Percentiles rank a stretch among this genome's conserved stretches.
phyloP scores from a whole-genome alignment of 2,329 filamentous ascomycete species.

The Amesomyces nigricolor region DNA sequence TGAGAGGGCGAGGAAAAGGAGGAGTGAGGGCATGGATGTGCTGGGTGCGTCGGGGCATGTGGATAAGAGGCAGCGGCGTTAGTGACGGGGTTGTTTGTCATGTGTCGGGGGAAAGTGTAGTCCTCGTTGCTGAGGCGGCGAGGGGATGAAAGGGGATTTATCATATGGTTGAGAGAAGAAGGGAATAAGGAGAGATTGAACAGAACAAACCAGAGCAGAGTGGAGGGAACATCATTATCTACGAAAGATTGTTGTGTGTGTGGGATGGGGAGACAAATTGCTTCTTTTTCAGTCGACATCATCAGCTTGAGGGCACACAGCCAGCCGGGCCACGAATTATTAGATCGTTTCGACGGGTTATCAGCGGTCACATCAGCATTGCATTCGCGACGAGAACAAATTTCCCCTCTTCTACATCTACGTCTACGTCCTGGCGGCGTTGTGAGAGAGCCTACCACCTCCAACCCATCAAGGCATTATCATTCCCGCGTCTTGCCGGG shows the following conservation, averaged over 20 bases:
- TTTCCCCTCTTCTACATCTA: neutral
- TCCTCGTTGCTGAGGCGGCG: neutral
- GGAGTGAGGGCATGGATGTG: slow-evolving; percentile 41
- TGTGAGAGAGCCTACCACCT: no score
- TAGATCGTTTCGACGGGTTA: neutral
- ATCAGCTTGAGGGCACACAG: neutral
- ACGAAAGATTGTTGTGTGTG: no score
- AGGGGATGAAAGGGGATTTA: neutral
- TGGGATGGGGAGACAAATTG: slow-evolving; percentile 5
- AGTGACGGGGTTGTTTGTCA: slow-evolving; percentile 23
- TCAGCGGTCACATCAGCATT: no score
- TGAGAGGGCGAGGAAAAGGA: slow-evolving; percentile 35
- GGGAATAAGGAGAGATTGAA: neutral
- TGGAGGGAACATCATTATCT: neutral
- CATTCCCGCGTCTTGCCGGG: no score
- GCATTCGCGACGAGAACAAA: neutral
- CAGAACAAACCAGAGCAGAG: neutral
- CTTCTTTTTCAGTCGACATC: neutral
- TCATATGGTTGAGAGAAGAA: neutral
- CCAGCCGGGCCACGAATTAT: neutral
- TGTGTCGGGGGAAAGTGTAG: neutral
- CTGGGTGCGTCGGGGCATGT: slow-evolving; percentile 37
- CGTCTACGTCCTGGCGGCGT: no score
- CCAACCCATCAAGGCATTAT: no score
- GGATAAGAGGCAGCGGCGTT: slow-evolving; percentile 52